phyloP scores from a whole-genome alignment of 1,284 basidiomycete species.

The Athelia sp. region DNA sequence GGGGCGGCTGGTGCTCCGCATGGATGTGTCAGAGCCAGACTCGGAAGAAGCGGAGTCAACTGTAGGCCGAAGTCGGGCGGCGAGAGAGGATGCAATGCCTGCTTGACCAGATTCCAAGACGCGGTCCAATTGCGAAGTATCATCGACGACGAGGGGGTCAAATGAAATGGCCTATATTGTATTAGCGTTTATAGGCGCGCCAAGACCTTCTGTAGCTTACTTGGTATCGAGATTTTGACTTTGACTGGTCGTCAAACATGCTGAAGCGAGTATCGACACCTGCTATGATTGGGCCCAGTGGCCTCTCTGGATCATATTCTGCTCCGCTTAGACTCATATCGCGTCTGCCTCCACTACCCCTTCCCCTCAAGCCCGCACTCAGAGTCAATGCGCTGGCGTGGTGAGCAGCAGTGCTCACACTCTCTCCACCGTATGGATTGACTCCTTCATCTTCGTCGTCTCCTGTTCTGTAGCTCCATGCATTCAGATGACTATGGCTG shows the following conservation, averaged over 20 bases:
- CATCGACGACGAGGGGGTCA: conserved; percentile 54
- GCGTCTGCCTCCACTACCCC: conserved; percentile 38
- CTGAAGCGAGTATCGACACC: conserved; percentile 46
- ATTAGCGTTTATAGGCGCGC: not conserved
- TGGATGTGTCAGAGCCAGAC: conserved; percentile 23
- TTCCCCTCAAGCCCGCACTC: conserved; percentile 67
- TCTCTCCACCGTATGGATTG: conserved; percentile 59
- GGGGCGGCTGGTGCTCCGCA: conserved; percentile 30
- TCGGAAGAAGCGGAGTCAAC: conserved; percentile 41
- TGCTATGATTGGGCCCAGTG: conserved; percentile 68
- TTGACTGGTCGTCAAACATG: conserved; percentile 44
- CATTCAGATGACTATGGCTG: conserved; percentile 47
- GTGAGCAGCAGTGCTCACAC: conserved; percentile 78
- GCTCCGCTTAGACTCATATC: conserved; percentile 62
- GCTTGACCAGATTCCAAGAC: conserved; percentile 49
- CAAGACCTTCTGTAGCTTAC: conserved; percentile 21
- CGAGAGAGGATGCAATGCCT: conserved; percentile 19
- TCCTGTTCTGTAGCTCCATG: conserved; percentile 58
- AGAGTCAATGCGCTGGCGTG: conserved; percentile 84
- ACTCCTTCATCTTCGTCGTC: conserved; percentile 59
- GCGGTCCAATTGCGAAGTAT: conserved; percentile 59
- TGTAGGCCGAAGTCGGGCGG: conserved; percentile 31
- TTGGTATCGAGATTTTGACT: conserved; percentile 41
- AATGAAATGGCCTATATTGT: conserved; percentile 27
- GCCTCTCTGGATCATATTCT: conserved; percentile 85